Evolutionary conservation across 2,329 filamentous ascomycete genomes (phyloP), one percentile per base, ranked within the genome.

Genomic region (Colletotrichum graminicola): DNA sequence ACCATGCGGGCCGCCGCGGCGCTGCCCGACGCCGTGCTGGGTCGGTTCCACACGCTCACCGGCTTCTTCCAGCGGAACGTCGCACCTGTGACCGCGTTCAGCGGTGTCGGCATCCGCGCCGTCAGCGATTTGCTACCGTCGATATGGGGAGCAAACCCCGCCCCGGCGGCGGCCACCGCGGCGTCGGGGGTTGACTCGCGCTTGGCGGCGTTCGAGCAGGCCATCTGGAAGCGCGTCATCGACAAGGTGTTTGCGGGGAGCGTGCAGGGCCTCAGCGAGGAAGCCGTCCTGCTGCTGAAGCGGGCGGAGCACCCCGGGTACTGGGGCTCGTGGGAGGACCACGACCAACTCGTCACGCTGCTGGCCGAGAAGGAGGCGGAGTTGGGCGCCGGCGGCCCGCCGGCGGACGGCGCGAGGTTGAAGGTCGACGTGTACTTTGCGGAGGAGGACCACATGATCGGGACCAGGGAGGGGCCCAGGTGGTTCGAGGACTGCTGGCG

Each of bases 261-360:
- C 10, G 69, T 78, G 23, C 36, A 65, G 10, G 79, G 79, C 16
- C 59, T 79, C 3, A 75, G 76, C 36, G 62, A 74, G 36, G 78
- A 80, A 12, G 76, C 77, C 10, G 41, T 78, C 29, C 49, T 81
- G 57, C 66, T 80, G 16, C 67, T 80, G 77, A 74, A 77, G 41
- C 76, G 76, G 66, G 71, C 49, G 8, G 67, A 51, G 8, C 71
- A 66, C 36, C 32, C 32, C 11, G 57, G 52, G 2, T 76, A 74
- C 11, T 81, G 78, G 78, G 64, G 76, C 18, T 75, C 76, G 29
- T 80, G 79, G 79, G 75, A 73, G 5, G 77, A 80, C 57, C 78
- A 78, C 62, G 77, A 80, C 54, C 61, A 26, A n/a, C 62, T 78
- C 23, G 72, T 81, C 43, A 75, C 76, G 41, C 74, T 75, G 3